Base-by-base conservation (phyloP, 371 early-diverging fungal genomes). In the Mucor mucedo region DNA sequence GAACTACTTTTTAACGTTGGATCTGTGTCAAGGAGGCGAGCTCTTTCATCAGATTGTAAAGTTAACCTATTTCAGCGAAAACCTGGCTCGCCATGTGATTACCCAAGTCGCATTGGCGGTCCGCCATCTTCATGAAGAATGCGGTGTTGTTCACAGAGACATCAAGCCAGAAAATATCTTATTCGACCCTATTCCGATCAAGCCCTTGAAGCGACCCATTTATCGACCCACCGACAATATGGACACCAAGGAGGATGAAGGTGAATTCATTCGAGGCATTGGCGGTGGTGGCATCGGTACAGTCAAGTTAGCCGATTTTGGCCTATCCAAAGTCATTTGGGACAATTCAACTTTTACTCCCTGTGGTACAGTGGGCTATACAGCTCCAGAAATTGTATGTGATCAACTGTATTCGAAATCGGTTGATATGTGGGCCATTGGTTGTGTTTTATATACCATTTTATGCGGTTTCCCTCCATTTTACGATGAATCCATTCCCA, bases 121-220 rank as follows among this genome's bases (percentile, higher is more conserved):
- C 16, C 81, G 88, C 41, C 95, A 96, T 66, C 80, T 97, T 52
- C 99, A 98, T 71, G 87, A 87, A 38, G 91, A 92, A 62, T 83
- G 84, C 61, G 93, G 93, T 56, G 89, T 97, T 38, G 93, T 95
- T 7, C 98, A 97, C 71, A 87, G 97, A 77, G 98, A 99, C 71
- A 92, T 99, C 66, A 99, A 99, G 77, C 94, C 95, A 28, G 99
- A 99, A 75, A 99, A 99, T 71, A 89, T 95, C 57, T 76, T 97
- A 27, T 93, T 89, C 75, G 90, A 89, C 55, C 84, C 91, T 27
- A 50, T 50, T 30, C 50, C 50, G 8, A 29, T 50, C 21, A 80
- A 82, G n/a, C 85, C 84, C 5, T 71, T 76, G 13, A 72, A 44
- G 65, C 74, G 39, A 64, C 67, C 39, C 63, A 67, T 14, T 30